These are phyloP conservation scores for Phyllosticta ampelicida DNA, from an alignment of 2,329 filamentous ascomycete species.

Conservation along the genomic window DNA sequence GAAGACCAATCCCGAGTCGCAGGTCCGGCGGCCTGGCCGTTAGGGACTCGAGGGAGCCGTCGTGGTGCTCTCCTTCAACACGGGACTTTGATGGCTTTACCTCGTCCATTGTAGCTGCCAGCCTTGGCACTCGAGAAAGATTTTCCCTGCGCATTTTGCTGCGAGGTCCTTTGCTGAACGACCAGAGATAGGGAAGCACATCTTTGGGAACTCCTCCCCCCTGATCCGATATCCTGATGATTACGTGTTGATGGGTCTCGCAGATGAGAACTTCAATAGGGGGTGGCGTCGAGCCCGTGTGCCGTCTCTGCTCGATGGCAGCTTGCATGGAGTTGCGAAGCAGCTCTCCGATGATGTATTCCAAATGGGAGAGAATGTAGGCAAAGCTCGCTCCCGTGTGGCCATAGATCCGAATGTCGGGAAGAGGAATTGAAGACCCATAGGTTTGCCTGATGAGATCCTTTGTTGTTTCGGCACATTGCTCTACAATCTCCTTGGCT, in stretches of 20 bases:
- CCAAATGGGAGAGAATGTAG: constrained; percentile 89
- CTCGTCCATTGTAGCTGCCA: constrained; percentile 91
- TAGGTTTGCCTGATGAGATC: constrained; percentile 66
- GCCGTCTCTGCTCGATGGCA: constrained; percentile 62
- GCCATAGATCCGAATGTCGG: constrained; percentile 71
- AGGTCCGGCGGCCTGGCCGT: constrained; percentile 77
- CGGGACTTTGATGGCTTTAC: constrained; percentile 39
- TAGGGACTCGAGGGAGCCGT: constrained; percentile 64
- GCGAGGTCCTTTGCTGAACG: constrained; percentile 85
- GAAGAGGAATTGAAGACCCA: constrained; percentile 58
- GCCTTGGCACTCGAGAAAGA: constrained; percentile 72
- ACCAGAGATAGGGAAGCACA: constrained; percentile 85
- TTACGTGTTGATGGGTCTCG: constrained; percentile 88
- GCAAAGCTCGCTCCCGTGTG: constrained; percentile 87
- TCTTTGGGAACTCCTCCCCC: constrained; percentile 84
- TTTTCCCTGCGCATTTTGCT: constrained; percentile 71
- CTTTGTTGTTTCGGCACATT: constrained; percentile 66
- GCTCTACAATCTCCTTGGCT: constrained; percentile 76
- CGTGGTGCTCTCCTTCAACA: constrained; percentile 20
- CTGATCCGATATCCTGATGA: constrained; percentile 90
- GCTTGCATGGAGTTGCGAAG: constrained; percentile 92
- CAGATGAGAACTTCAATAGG: constrained; percentile 92
- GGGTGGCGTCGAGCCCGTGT: constrained; percentile 45
- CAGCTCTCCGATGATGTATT: constrained; percentile 94
- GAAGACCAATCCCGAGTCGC: constrained; percentile 82